Conservation (phyloP, 345 rosid species). For the Citrus unshiu region DNA sequence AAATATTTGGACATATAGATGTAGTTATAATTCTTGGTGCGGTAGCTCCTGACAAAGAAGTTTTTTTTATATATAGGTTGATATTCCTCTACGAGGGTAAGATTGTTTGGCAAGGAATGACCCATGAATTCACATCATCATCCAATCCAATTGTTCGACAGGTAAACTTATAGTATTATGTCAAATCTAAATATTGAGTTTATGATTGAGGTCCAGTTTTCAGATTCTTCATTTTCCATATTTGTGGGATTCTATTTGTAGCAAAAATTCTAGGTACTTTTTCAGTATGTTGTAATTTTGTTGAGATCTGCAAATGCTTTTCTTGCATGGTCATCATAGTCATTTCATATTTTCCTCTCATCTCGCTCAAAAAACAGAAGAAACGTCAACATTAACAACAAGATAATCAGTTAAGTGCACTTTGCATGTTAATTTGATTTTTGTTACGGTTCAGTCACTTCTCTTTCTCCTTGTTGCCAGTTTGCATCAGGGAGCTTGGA, state of each 20-base stretch:
- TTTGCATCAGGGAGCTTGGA: constrained; percentile 95
- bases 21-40: neutral
- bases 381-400: neutral
- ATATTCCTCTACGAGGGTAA: constrained; percentile 90
- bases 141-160: constrained; percentile 80
- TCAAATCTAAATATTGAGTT: neutral
- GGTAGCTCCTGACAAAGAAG: constrained; percentile 6
- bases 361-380: neutral
- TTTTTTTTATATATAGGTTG: constrained; percentile 45
- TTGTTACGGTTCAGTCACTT: neutral
- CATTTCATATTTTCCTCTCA: neutral
- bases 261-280: neutral
- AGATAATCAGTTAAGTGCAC: neutral
- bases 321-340: neutral
- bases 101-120: constrained; percentile 94
- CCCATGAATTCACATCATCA: constrained; percentile 76
- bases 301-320: neutral
- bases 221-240: neutral
- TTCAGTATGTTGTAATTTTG: neutral
- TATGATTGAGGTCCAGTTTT: neutral
- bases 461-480: constrained; percentile 33
- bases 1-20: neutral
- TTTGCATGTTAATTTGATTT: neutral
- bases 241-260: neutral
- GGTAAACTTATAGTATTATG: constrained; percentile 33